A percentile compares a stretch with the other conserved stretches of the same genome.
Evolutionary conservation across 1,284 basidiomycete genomes (phyloP).

Genomic region (Naganishia cerealis): DNA sequence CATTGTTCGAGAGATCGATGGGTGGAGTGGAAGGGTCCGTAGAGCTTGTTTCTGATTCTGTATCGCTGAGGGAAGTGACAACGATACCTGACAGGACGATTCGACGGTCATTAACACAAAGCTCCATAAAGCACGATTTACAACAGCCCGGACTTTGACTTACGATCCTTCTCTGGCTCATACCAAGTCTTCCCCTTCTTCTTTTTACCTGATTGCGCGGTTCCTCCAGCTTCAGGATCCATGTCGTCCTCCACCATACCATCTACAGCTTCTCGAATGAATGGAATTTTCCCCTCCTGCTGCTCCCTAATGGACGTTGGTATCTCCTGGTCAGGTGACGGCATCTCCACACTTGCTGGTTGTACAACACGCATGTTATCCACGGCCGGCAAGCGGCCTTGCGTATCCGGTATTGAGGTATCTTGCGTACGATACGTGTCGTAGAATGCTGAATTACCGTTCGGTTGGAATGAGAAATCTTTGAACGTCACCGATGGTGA

Average conservation of each 20-base stretch:
- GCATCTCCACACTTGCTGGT: conserved; percentile 20
- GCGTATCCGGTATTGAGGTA: background rate
- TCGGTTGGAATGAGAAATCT: conserved; percentile 11
- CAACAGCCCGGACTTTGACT: background rate
- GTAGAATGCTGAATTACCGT: background rate
- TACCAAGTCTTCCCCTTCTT: conserved; percentile 26
- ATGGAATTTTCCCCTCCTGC: background rate
- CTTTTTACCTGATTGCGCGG: background rate
- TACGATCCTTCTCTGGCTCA: conserved; percentile 34
- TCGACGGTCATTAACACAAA: background rate
- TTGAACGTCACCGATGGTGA: background rate
- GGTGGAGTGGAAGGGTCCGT: conserved; percentile 18
- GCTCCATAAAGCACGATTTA: background rate
- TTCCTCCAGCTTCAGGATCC: conserved; percentile 19
- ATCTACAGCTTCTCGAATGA: background rate
- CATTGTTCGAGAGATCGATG: conserved; percentile 21
- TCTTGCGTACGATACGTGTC: conserved; percentile 19
- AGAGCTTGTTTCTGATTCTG: conserved; percentile 27
- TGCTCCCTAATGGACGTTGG: background rate
- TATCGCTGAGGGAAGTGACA: conserved; percentile 34
- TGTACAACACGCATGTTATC: conserved; percentile 11
- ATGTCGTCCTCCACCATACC: conserved; percentile 15
- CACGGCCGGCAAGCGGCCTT: background rate
- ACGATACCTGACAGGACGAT: conserved; percentile 24
- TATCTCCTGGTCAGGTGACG: conserved; percentile 10